Base-by-base conservation (phyloP, 441 rosid genomes). In the Adansonia grandidieri region DNA sequence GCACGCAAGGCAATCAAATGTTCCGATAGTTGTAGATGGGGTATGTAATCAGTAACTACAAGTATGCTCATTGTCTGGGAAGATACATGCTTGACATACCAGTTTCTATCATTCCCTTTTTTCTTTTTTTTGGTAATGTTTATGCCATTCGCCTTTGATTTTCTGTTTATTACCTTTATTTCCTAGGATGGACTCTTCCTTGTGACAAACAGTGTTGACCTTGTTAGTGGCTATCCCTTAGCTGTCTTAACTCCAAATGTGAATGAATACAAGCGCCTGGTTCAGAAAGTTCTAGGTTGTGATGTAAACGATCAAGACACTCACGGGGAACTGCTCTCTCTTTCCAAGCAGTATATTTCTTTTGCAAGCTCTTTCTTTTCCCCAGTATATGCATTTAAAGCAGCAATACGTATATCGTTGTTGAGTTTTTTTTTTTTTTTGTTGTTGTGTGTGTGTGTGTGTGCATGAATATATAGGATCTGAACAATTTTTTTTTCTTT, bases 181-280 rank as follows among this genome's bases (percentile, higher is more conserved):
- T 78, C 75, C 74, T 87, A 92, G 97, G 97, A 96, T 17, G 97
- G 96, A 64, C 94, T 96, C 64, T 94, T 93, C 85, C 98, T 92
- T 74, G 89, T 94, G 53, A 92, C 96, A 28, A 84, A 91, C 78
- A 78, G 75, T 76, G 81, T 90, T 74, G 93, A 91, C 75, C 92
- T 96, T 78, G 90, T 96, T 79, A 87, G 89, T 2, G 89, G 87
- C 69, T 92, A 96, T 79, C 92, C 89, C 9, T 85, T 91, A 54
- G 98, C 97, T 83, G 91, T 91, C 68, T 79, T 96, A 73, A 96
- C 98, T 74, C 98, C 97, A 63, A 96, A 96, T 74, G 93, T 96
- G 70, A 90, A 91, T 58, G 98, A 96, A 87, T 94, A 91, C 85
- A 96, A 96, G 87, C 96, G 93, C 57, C 85, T 96, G 79, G 90